Evolutionary conservation across 2,329 filamentous ascomycete species (phyloP), one percentile per base, ranked within the genome.

Genomic region (Fusarium bactridioides): DNA sequence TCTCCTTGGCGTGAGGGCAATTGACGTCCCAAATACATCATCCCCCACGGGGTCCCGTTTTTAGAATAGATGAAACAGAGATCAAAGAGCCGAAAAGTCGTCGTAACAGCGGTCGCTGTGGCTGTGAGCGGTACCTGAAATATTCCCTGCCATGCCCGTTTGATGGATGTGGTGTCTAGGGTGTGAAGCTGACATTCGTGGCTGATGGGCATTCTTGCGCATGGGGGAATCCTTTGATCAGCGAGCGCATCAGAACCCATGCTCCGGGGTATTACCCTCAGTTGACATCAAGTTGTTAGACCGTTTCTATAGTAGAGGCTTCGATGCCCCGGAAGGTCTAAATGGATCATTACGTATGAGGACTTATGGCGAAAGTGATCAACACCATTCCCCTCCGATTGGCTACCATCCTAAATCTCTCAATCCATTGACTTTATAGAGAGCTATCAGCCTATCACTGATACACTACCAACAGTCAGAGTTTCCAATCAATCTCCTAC

Each of bases 1-100:
- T 56, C 13, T 12, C 1, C 51, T 59, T 65, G 44, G 60, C 50
- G 16, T 21, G 1, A 4, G 6, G 19, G 31, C 33, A 21, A 40
- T 58, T 67, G 61, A 59, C 64, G 51, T 58, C 19, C 48, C 4
- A 4, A 11, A 21, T 51, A 11, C 61, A 67, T 65, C 61, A 62
- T 41, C 7, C 9, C 37, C 19, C 29, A 33, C n/a, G 7, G 27
- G 31, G 21, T 45, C 60, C 50, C 27, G 56, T 66, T 65, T 58
- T 23, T 51, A 18, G 16, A 38, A 50, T 31, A 43, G 40, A 5
- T n/a, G 51, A 47, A 58, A 59, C 53, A 45, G 18, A 44, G n/a
- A 29, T n/a, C 7, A 18, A 18, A 33, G 53, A 45, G 44, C 53
- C 61, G n/a, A 59, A 53, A 16, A 29, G 43, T 27, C n/a, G 18